Base-by-base conservation (phyloP, 148 eudicot species). In the Vaccinium macrocarpon region DNA sequence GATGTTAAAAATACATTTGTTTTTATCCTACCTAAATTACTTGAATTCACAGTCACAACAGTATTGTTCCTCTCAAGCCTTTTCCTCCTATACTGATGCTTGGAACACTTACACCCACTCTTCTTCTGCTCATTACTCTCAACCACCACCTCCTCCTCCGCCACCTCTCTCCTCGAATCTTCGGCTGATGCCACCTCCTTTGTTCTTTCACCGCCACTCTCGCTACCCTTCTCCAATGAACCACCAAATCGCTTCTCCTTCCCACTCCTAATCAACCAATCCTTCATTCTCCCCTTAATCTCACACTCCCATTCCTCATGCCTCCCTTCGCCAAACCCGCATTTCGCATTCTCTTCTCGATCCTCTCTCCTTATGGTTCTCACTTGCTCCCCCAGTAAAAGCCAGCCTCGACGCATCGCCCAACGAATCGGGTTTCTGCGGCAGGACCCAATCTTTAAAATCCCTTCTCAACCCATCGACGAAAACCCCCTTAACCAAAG, bases 381-480 rank as follows among this genome's bases (percentile, higher is more conserved):
- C 84, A 49, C 81, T 76, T 29, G 71, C 81, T 85, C 87, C 87
- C 84, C 51, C n/a, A n/a, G 66, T 74, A 35, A 85, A 81, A 57
- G 87, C 87, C 21, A 81, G 78, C 62, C 84, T 81, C 76, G 81
- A 9, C 6, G 84, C 87, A 35, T 81, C 81, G 2, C 57, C 77
- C 46, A 85, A 5, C 29, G 84, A 81, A n/a, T 42, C 32, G 21
- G 87, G 84, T 64, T 66, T 76, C 38, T 81, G 83, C 42, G 42
- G 59, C 1, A 50, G 16, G 53, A 85, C 42, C 87, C 84, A 85
- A 27, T 82, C 87, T 10, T 19, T 66, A 38, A 62, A 32, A 2
- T 82, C 87, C 2, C 32, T 80, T 25, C 73, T 81, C 80, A 85
- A 76, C 12, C 87, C 87, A 52, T 85, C 83, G 1, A 85, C 21